Evolutionary conservation across 352 stramenopile species (phyloP).

Genomic region (Phytophthora sansomeana): DNA sequence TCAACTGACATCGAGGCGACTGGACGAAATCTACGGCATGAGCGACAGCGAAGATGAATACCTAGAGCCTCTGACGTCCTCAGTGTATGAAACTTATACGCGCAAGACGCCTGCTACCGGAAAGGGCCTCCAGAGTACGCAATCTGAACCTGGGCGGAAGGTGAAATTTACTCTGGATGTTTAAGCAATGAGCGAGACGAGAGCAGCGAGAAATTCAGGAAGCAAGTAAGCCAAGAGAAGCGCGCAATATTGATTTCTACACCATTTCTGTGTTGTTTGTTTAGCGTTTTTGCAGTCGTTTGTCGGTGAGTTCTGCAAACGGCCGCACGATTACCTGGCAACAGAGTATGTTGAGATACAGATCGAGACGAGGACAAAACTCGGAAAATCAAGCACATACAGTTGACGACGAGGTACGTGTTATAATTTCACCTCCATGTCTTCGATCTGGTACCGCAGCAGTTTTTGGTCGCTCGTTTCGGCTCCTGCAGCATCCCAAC

Average conservation of each 20-base stretch:
- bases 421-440: constrained; percentile 56
- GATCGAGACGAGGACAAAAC: background rate
- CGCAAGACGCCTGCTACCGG: constrained; percentile 44
- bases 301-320: constrained; percentile 51
- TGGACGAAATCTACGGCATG: constrained; percentile 88
- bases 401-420: constrained; percentile 49
- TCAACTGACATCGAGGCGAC: constrained; percentile 55
- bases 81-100: constrained; percentile 56
- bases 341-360: background rate
- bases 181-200: constrained; percentile 23
- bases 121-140: constrained; percentile 31
- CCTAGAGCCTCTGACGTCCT: constrained; percentile 65
- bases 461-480: constrained; percentile 41
- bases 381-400: constrained; percentile 23
- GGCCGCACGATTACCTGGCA: constrained; percentile 63
- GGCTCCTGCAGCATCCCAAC: constrained; percentile 8
- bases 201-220: constrained; percentile 1
- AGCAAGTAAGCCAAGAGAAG: background rate
- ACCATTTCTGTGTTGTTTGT: background rate
- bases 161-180: constrained; percentile 72
- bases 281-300: constrained; percentile 27
- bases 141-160: constrained; percentile 39
- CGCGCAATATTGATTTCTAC: constrained; percentile 2
- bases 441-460: constrained; percentile 34
- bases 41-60: constrained; percentile 88